These are phyloP conservation scores for Spencermartinsiella europaea DNA, from an alignment of 805 yeast species.

Conservation along the genomic window DNA sequence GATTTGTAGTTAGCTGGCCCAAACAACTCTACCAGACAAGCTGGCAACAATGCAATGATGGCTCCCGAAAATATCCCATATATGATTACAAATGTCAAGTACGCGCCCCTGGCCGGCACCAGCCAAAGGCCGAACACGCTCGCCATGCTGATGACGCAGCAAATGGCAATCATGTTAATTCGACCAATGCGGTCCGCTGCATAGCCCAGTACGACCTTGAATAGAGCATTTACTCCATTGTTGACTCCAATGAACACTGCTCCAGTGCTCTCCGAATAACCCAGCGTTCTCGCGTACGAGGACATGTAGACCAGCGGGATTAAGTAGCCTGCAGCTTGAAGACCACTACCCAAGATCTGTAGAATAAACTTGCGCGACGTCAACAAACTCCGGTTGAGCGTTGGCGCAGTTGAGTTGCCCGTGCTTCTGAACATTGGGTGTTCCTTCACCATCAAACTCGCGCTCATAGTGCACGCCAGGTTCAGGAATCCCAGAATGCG, in stretches of 20 bases:
- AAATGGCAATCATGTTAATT: constrained; percentile 47
- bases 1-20: constrained; percentile 19
- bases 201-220: constrained; percentile 46
- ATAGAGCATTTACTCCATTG: constrained; percentile 20
- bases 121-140: constrained; percentile 41
- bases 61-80: constrained; percentile 21
- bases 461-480: constrained; percentile 9
- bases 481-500: constrained; percentile 16
- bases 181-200: constrained; percentile 51
- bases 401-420: not conserved
- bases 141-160: constrained; percentile 41
- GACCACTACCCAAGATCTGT: constrained; percentile 14
- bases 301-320: constrained; percentile 21
- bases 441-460: constrained; percentile 13
- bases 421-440: constrained; percentile 7
- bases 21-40: constrained; percentile 20
- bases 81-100: constrained; percentile 17
- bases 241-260: constrained; percentile 20
- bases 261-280: constrained; percentile 17
- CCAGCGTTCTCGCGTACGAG: constrained; percentile 17
- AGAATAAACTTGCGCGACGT: constrained; percentile 12
- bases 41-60: constrained; percentile 18
- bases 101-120: constrained; percentile 11
- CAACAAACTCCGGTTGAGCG: constrained; percentile 1
- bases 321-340: constrained; percentile 20